Conservation (phyloP, 2,329 filamentous ascomycete genomes). For the Aspergillus aculeatinus region DNA sequence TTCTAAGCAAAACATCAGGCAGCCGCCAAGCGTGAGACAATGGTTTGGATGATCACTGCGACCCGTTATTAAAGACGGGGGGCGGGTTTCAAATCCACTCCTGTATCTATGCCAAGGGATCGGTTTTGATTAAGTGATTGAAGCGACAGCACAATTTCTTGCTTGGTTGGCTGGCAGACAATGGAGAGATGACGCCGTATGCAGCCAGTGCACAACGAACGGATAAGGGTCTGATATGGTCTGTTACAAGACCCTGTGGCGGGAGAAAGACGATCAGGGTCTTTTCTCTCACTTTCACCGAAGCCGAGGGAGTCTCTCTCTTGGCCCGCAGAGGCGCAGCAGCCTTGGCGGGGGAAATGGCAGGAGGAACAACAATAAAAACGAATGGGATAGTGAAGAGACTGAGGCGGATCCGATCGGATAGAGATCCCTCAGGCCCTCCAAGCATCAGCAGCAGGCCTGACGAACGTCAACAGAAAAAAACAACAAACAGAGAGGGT, state of each 20-base stretch:
- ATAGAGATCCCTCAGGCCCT: neutral
- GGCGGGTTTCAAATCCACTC: neutral
- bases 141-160: neutral
- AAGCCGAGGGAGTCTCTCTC: neutral
- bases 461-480: neutral
- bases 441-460: too few relatives aligned
- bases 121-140: neutral
- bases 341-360: constrained; percentile 11
- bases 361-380: neutral
- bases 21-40: constrained; percentile 14
- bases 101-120: neutral
- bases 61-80: neutral
- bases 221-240: neutral
- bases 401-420: neutral
- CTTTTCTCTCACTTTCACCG: neutral
- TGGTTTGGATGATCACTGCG: neutral
- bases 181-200: neutral
- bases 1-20: constrained; percentile 17
- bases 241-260: neutral
- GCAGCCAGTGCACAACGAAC: neutral
- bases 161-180: too few relatives aligned
- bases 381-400: neutral
- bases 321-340: constrained; percentile 10
- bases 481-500: neutral
- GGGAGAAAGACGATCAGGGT: neutral